Base-by-base conservation (phyloP, 805 yeast species). In the Saturnispora silvae region DNA sequence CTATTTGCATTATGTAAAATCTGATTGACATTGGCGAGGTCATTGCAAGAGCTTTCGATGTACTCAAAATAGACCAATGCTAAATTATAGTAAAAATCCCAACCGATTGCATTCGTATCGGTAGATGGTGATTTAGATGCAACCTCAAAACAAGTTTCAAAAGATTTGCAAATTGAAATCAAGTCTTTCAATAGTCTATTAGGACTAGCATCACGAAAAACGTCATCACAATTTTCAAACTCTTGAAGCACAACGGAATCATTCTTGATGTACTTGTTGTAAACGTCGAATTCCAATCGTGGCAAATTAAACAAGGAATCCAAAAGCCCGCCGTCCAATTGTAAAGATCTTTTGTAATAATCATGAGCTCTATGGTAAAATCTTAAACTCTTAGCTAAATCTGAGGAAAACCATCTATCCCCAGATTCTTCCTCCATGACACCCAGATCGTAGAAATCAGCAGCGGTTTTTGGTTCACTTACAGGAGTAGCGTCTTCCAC, bases 361-460 rank as follows among this genome's bases (percentile, higher is more conserved):
- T 50, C 52, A 43, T 62, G 70, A 0, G 85, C 79, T 35, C 67
- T 59, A 45, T 76, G 77, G 51, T 77, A 80, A 45, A 78, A 78
- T 28, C 87, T 53, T 10, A 80, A 53, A 0, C 77, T 70, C 45
- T 81, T 80, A 9, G 80, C 59, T 5, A 77, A 51, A 46, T 80
- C 87, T 0, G 83, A 73, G 1, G 72, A 62, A 5, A 73, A 52
- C 85, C 86, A 81, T 33, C 87, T 54, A 49, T 80, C 87, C 0
- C 84, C 89, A n/a, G 72, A 67, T 41, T 80, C 87, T 50, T 80
- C 89, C 38, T 72, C 75, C 9, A 60, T 61, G 1, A 76, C 63
- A 1, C 76, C 89, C 35, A 58, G 58, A 23, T 70, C 75, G n/a
- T 77, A 61, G 36, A 49, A 67, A 4, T 75, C 83, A 23, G 70